Percentiles rank a stretch among this genome's conserved stretches.
phyloP scores from a whole-genome alignment of 2,329 filamentous ascomycete species.

The Lachnellula hyalina region DNA sequence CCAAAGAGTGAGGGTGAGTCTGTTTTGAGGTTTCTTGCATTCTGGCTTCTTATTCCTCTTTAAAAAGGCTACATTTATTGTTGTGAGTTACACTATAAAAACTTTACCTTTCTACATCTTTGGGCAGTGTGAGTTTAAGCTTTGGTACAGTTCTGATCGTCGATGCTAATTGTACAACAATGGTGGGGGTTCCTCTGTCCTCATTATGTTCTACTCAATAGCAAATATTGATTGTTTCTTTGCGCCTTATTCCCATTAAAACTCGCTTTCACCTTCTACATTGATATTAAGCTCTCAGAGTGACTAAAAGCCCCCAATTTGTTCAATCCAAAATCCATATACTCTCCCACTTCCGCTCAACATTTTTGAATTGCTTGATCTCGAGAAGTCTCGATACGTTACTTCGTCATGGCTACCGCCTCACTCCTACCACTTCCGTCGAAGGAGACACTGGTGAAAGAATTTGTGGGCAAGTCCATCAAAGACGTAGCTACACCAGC shows the following conservation, averaged over 20 bases:
- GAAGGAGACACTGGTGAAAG: constrained; percentile 35
- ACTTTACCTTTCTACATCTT: too few relatives aligned
- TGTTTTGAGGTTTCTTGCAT: background rate
- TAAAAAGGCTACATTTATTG: too few relatives aligned
- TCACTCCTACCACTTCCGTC: constrained; percentile 25
- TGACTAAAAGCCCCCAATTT: background rate
- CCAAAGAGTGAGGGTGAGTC: background rate
- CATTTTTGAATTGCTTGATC: background rate
- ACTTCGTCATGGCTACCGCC: constrained; percentile 20
- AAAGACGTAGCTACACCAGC: constrained; percentile 59
- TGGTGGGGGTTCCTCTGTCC: too few relatives aligned
- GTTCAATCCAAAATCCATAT: background rate
- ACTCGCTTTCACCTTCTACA: too few relatives aligned
- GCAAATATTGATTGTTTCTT: too few relatives aligned
- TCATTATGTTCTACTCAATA: too few relatives aligned
- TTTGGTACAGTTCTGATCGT: too few relatives aligned
- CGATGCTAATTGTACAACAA: too few relatives aligned
- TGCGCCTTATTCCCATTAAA: too few relatives aligned
- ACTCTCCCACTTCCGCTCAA: background rate
- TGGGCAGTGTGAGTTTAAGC: too few relatives aligned
- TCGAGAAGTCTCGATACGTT: background rate
- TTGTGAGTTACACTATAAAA: too few relatives aligned
- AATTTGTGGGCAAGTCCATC: constrained; percentile 56
- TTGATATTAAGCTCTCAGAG: background rate
- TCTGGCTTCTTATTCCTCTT: background rate